phyloP scores from a whole-genome alignment of 139 green algal species.

The Coelastrella sp. region DNA sequence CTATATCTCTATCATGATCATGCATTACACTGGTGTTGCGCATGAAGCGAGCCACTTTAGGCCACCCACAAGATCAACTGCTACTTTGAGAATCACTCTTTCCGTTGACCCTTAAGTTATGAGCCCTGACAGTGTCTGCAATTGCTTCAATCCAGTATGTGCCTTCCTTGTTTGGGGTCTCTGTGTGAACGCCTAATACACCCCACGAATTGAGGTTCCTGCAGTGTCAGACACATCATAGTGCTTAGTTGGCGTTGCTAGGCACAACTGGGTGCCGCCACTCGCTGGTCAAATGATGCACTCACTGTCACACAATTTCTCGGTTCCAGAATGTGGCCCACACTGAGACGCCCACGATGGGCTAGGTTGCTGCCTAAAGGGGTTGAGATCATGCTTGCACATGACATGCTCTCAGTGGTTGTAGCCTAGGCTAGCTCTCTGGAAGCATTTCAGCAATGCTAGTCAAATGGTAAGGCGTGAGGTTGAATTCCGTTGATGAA shows the following conservation, averaged over 20 bases:
- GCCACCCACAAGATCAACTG: background rate
- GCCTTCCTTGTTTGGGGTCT: conserved; percentile 57
- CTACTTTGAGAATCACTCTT: background rate
- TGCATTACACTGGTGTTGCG: background rate
- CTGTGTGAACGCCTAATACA: conserved; percentile 55
- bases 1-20: too few species aligned
- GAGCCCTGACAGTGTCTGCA: conserved; percentile 45
- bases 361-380: too few species aligned
- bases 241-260: background rate
- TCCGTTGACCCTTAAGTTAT: conserved; percentile 51
- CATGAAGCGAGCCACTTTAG: background rate
- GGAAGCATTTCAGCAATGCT: too few species aligned
- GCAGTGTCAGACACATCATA: background rate
- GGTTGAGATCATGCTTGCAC: too few species aligned
- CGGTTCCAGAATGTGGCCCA: too few species aligned
- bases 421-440: too few species aligned
- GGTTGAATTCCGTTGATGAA: too few species aligned
- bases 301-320: too few species aligned
- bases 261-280: background rate
- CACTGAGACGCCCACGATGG: too few species aligned
- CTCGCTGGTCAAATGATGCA: background rate
- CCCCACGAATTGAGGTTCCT: conserved; percentile 57
- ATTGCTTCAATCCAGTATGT: conserved; percentile 51
- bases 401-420: too few species aligned
- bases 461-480: too few species aligned